Percentiles rank a stretch among this genome's conserved stretches.
Conservation (phyloP, 2,329 filamentous ascomycete genomes). For the Exophiala viscosa region DNA sequence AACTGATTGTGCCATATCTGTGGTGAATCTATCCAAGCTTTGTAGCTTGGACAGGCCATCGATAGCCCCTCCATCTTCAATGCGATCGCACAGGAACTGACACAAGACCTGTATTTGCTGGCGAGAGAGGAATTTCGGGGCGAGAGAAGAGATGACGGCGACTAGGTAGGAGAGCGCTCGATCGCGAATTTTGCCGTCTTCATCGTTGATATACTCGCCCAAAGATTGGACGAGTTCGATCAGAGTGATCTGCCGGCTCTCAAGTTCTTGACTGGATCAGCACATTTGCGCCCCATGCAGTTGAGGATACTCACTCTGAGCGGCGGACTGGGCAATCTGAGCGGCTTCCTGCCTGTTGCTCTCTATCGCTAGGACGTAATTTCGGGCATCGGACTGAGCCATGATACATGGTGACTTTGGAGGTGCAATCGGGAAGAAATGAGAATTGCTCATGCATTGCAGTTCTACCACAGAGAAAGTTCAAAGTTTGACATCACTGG, state of each 20-base stretch:
- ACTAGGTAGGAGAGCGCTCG: constrained; percentile 52
- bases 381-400: constrained; percentile 45
- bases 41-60: constrained; percentile 58
- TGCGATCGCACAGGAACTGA: constrained; percentile 62
- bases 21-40: constrained; percentile 57
- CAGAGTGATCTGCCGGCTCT: constrained; percentile 58
- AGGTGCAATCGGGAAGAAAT: background rate
- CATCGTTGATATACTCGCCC: constrained; percentile 64
- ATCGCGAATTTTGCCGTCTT: constrained; percentile 57
- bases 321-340: constrained; percentile 42
- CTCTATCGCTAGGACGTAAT: constrained; percentile 47
- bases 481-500: background rate
- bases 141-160: constrained; percentile 45
- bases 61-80: constrained; percentile 60
- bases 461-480: background rate
- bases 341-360: constrained; percentile 45
- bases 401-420: constrained; percentile 25
- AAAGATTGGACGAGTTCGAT: constrained; percentile 61
- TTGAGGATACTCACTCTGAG: constrained; percentile 38
- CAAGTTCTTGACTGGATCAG: constrained; percentile 48
- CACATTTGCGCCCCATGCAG: constrained; percentile 3
- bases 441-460: background rate
- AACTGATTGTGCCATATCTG: constrained; percentile 52
- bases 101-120: constrained; percentile 62
- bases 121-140: constrained; percentile 54